Conservation (phyloP, 345 rosid species). For the Euphorbia peplus region DNA sequence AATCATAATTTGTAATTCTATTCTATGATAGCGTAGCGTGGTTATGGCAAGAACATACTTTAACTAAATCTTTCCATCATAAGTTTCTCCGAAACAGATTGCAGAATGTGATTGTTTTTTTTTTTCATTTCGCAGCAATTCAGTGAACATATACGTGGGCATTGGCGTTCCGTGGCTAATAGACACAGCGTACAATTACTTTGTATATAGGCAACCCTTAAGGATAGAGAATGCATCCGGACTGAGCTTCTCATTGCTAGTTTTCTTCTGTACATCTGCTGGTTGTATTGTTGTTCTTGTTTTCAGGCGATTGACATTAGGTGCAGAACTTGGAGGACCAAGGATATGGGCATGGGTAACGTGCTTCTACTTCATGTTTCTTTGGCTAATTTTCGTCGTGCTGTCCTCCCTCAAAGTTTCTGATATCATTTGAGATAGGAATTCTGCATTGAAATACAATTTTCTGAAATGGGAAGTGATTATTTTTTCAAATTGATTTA, state of each 20-base stretch:
- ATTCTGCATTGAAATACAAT: not conserved
- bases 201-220: constrained; percentile 64
- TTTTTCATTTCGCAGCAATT: constrained; percentile 53
- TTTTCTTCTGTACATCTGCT: constrained; percentile 72
- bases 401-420: constrained; percentile 69
- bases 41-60: not conserved
- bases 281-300: constrained; percentile 81
- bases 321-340: constrained; percentile 91
- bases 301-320: constrained; percentile 59
- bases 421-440: constrained; percentile 45
- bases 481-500: no score
- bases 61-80: not conserved
- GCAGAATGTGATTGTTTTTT: not conserved
- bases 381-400: constrained; percentile 72
- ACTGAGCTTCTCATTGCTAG: constrained; percentile 74
- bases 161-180: constrained; percentile 96
- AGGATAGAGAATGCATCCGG: constrained; percentile 57
- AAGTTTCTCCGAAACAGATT: constrained; percentile 1
- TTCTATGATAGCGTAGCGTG: no score
- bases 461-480: no score
- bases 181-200: constrained; percentile 74
- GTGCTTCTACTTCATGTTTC: constrained; percentile 59
- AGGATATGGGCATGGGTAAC: constrained; percentile 86
- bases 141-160: constrained; percentile 89
- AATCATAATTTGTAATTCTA: not conserved